Percentiles rank a stretch among this genome's conserved stretches.
Evolutionary conservation across 441 rosid species (phyloP).

Genomic region (Brassica balearica): DNA sequence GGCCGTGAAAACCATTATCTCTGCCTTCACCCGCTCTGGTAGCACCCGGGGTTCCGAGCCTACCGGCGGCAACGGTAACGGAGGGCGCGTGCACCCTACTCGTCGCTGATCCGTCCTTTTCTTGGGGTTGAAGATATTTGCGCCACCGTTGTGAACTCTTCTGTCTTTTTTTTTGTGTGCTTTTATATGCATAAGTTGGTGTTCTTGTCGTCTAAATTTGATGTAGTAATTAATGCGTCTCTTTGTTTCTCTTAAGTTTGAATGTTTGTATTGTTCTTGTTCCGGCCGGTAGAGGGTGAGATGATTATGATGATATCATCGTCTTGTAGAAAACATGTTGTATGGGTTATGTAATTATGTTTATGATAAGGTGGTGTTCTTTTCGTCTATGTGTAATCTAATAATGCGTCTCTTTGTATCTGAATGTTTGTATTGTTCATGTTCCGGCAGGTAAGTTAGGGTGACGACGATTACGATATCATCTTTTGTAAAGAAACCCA

Average conservation of each 20-base stretch:
- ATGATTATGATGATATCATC: neutral
- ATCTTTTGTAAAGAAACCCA: neutral
- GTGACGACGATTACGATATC: neutral
- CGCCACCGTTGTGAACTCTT: neutral
- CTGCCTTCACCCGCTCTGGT: slow-evolving; percentile 14
- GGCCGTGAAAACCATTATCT: slow-evolving; percentile 31
- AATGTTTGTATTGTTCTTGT: neutral
- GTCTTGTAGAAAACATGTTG: neutral
- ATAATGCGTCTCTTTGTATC: too few species aligned
- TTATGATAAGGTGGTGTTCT: too few species aligned
- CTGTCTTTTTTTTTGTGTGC: neutral
- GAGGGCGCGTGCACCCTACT: slow-evolving; percentile 17
- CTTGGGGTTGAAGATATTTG: slow-evolving; percentile 14
- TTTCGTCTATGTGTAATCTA: too few species aligned
- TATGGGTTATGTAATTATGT: neutral
- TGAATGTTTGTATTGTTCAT: too few species aligned
- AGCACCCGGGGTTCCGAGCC: neutral
- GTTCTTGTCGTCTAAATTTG: slow-evolving; percentile 4
- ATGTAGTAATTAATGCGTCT: slow-evolving; percentile 5
- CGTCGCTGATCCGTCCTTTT: slow-evolving; percentile 13
- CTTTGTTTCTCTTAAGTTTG: neutral
- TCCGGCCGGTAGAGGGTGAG: neutral
- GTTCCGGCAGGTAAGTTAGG: too few species aligned
- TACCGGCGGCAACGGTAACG: slow-evolving; percentile 12
- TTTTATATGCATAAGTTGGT: neutral